Conservation (phyloP, 2,329 filamentous ascomycete genomes). For the Aspergillus quadricinctus region DNA sequence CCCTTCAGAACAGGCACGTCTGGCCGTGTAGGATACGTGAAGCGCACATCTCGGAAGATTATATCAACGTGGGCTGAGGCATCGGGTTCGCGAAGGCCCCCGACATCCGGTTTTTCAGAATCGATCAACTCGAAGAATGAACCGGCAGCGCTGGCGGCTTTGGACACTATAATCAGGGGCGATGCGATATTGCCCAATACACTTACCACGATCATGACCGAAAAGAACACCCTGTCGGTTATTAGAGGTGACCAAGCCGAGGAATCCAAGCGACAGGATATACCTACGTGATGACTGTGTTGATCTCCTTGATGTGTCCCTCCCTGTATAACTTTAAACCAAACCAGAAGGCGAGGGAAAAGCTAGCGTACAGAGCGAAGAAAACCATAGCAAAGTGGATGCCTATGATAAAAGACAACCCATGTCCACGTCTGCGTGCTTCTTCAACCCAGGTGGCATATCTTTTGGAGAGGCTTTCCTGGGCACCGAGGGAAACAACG, state of each 20-base stretch:
- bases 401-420: constrained; percentile 25
- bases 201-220: constrained; percentile 21
- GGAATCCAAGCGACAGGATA: background rate
- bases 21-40: constrained; percentile 60
- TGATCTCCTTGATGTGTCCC: constrained; percentile 30
- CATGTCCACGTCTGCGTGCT: constrained; percentile 28
- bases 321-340: constrained; percentile 31
- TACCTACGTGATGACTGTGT: constrained; percentile 34
- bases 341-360: constrained; percentile 36
- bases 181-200: constrained; percentile 25
- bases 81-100: constrained; percentile 46
- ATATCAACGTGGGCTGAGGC: constrained; percentile 53
- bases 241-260: background rate
- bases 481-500: constrained; percentile 42
- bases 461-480: constrained; percentile 32
- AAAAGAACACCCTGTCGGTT: constrained; percentile 12
- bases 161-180: constrained; percentile 33
- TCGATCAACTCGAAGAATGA: constrained; percentile 34
- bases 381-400: constrained; percentile 31
- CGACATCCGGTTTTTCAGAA: constrained; percentile 19
- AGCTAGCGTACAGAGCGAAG: constrained; percentile 36
- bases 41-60: constrained; percentile 60
- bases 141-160: constrained; percentile 28
- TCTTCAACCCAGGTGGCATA: constrained; percentile 37
- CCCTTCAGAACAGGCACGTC: constrained; percentile 32